Evolutionary conservation across 2,329 filamentous ascomycete genomes (phyloP), one percentile per base, ranked within the genome.

Genomic region (Amphichorda felina): DNA sequence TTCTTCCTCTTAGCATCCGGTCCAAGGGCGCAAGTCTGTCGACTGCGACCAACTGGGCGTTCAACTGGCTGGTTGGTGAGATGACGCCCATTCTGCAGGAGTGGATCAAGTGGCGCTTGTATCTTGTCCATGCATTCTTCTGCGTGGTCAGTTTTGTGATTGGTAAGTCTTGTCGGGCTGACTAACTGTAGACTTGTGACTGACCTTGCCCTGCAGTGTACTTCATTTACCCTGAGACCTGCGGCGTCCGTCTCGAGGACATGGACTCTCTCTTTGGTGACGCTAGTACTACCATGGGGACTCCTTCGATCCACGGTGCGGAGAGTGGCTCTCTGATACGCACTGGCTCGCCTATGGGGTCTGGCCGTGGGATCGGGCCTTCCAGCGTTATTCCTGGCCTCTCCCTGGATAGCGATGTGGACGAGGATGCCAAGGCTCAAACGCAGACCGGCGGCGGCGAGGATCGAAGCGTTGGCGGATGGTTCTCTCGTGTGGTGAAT

Each of bases 201-300:
- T 40, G 8, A 35, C 41, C 21, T 37, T 30, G 36, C 40, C n/a
- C n/a, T 54, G 44, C 43, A 95, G 91, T 98, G 7, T 98, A 89
- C 61, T 96, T 96, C 60, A 75, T 94, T 46, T 98, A 96, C 56
- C 91, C 91, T 21, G 91, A 98, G 60, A 98, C 91, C 0, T 91
- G 88, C 46, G 93, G 93, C 49, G 79, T 98, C 39, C 81, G 88
- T 38, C 70, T 98, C 34, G 91, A 98, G 60, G 91, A 98, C 47
- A 98, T 98, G 91, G 85, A 94, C 54, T 72, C 77, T 3, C 63
- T 98, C 13, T 98, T 98, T 51, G 91, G 91, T 44, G 91, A 98
- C 56, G 84, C 88, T 25, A 91, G 84, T 18, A 88, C 85, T 3
- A 75, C 80, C 9, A 79, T 84, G 34, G 70, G 67, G 28, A 94